Conservation (phyloP, 345 rosid species). For the Pistacia vera region DNA sequence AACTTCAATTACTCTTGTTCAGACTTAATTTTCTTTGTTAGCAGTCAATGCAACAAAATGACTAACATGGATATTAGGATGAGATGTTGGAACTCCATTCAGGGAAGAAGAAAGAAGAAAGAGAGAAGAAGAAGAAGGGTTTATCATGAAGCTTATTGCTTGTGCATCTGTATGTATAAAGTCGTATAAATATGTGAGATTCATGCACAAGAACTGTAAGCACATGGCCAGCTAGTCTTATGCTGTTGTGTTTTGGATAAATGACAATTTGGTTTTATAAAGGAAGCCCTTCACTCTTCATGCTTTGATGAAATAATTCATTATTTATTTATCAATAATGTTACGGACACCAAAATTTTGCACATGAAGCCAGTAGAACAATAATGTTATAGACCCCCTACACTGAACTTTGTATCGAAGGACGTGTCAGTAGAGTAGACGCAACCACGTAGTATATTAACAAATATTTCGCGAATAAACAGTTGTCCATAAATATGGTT, state of each 20-base stretch:
- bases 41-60: neutral
- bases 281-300: neutral
- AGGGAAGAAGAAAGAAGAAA: neutral
- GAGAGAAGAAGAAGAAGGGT: neutral
- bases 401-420: no score
- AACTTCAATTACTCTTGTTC: no score
- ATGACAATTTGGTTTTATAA: neutral
- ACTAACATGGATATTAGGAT: neutral
- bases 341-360: no score
- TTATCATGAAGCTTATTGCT: neutral
- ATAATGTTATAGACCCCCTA: no score
- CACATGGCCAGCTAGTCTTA: neutral
- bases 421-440: no score
- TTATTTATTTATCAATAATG: no score
- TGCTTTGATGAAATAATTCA: neutral
- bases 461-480: no score
- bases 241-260: neutral
- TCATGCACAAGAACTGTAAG: neutral
- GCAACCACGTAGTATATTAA: no score
- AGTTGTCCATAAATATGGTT: no score
- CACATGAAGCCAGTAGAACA: no score
- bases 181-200: neutral
- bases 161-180: neutral
- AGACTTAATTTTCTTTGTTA: no score
- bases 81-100: constrained; percentile 1